Evolutionary conservation across 768 basidiomycete genomes (phyloP), one percentile per base, ranked within the genome.

Genomic region (Tricholoma sp.): DNA sequence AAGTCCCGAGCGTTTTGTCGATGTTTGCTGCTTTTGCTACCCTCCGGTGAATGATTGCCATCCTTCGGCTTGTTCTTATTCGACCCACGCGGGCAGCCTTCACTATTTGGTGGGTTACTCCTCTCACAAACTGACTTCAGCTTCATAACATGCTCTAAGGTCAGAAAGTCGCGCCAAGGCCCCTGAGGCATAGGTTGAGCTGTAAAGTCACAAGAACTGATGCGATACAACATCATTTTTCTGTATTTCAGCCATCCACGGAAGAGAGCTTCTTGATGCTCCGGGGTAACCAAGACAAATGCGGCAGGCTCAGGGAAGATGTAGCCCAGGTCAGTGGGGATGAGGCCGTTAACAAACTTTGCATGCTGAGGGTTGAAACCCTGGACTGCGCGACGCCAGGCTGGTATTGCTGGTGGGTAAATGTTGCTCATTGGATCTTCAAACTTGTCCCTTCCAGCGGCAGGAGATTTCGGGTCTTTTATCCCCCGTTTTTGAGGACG

Each of bases 241-340:
- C 39, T 2, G 37, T 52, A 50, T 5, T 22, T 39, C 27, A 57
- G n/a, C 56, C 56, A 57, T 7, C 29, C 51, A 32, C n/a, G 19
- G 50, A 24, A 57, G 1, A 45, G 18, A 29, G 16, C 27, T 18
- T 37, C 24, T 16, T 29, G 39, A 21, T 27, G 32, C 34, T 51
- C n/a, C 18, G 31, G 34, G 5, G 34, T 22, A 12, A 57, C 37
- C 0, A 16, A 34, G 9, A 57, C n/a, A 29, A 57, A 52, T 10
- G 18, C 35, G 1, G 39, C 53, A 31, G 56, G 56, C 16, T 57
- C 50, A 3, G 56, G 56, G 19, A 57, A 51, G 12, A 57, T 34
- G 22, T 57, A 57, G 9, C 56, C 50, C 4, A 50, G 47, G 43
- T 57, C 56, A 5, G 22, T 52, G 14, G 34, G 52, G 12, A 39